Percentiles rank a stretch among this genome's conserved stretches.
Evolutionary conservation across 768 basidiomycete species (phyloP).

Genomic region (Daedalea quercina): DNA sequence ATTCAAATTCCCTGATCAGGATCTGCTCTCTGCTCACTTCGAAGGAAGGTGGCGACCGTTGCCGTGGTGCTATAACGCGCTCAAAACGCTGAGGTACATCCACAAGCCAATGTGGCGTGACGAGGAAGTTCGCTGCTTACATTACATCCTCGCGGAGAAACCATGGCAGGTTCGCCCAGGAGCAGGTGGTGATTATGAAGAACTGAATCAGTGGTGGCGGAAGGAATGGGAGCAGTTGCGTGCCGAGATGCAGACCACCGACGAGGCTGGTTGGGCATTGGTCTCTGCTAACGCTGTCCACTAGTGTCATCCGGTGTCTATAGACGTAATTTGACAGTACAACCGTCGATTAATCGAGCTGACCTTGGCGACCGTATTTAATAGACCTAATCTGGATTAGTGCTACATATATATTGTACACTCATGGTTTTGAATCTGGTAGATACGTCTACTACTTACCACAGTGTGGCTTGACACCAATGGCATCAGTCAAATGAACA

Average conservation of each 20-base stretch:
- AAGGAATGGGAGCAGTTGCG: conserved; percentile 40
- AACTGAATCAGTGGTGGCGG: conserved; percentile 79
- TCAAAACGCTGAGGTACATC: conserved; percentile 74
- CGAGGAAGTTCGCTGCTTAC: conserved; percentile 77
- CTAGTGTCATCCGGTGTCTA: not conserved
- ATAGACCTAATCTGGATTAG: too few species aligned
- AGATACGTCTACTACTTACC: too few species aligned
- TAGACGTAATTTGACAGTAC: too few species aligned
- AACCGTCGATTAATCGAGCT: too few species aligned
- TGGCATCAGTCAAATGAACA: too few species aligned
- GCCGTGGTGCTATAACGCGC: conserved; percentile 86
- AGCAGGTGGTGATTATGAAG: conserved; percentile 37
- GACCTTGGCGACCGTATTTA: too few species aligned
- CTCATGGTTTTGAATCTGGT: too few species aligned
- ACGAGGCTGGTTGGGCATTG: conserved; percentile 44
- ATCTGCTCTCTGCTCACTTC: conserved; percentile 80
- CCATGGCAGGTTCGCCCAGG: conserved; percentile 66
- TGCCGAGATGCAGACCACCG: conserved; percentile 34
- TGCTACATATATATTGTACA: too few species aligned
- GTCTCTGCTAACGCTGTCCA: conserved; percentile 40
- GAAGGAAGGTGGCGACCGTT: conserved; percentile 71
- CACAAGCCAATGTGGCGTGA: conserved; percentile 82
- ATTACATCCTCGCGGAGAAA: conserved; percentile 83
- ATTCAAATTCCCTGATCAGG: conserved; percentile 88
- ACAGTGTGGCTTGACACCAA: too few species aligned